Evolutionary conservation across 805 yeast genomes (phyloP), one percentile per base, ranked within the genome.

Genomic region (Yamadazyma laniorum): DNA sequence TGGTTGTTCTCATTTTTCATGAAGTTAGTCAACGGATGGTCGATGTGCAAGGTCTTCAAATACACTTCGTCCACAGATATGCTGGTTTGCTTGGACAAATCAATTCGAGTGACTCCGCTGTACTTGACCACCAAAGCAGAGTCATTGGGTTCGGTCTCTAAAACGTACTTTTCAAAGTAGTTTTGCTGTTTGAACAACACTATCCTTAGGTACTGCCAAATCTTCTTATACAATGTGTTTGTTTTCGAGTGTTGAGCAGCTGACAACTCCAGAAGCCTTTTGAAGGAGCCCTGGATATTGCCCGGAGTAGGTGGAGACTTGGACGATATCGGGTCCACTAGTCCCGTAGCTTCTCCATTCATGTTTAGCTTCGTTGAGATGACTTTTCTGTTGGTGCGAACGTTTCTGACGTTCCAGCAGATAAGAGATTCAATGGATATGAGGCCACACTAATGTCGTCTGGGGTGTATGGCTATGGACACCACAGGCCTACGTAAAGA

Each of bases 81-180:
- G 6, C 35, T 17, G 32, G 52, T 54, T 2, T 47, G 33, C 13
- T 9, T 6, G 3, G 51, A 29, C 12, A 72, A 46, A 34, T 64
- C 65, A 37, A 75, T 59, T 5, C 63, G 55, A 19, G 63, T 63
- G n/a, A 72, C 56, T 31, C 52, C 44, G 11, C 70, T 56, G 53
- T 64, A 77, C 50, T 76, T 77, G 17, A 77, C 70, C 16, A 74
- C 63, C 15, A 77, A 59, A 3, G 80, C 68, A 46, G 79, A 72
- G 52, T 77, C 82, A 52, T 70, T 77, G 7, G 81, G 78, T 45
- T 76, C 78, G 15, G 63, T 37, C 3, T 51, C 44, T 14, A 67
- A 29, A 1, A 77, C 65, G 35, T 52, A 56, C 39, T 59, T 48
- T 39, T 77, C 82, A 40, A 77, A 72, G 12, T 57, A 34, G 40